These are phyloP conservation scores for Kurtzmaniella natalensis DNA, from an alignment of 1,139 yeast species.

Conservation along the genomic window DNA sequence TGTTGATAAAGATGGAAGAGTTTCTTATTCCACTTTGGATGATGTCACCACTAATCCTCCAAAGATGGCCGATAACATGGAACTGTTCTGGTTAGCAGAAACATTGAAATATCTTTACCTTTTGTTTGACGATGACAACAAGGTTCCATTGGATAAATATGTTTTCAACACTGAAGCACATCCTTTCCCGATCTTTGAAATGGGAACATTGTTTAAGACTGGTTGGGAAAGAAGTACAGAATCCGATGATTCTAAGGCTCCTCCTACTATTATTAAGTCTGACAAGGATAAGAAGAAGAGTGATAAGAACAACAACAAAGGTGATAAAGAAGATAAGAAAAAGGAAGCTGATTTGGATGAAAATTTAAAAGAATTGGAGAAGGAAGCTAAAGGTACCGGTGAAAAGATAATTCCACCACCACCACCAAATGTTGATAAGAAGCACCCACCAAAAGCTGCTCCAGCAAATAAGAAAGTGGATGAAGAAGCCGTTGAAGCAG, in stretches of 20 bases:
- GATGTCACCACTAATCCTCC: slow-evolving; percentile 65
- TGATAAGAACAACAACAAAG: no score
- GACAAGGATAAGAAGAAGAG: no score
- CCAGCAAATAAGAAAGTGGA: slow-evolving; percentile 40
- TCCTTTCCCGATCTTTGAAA: slow-evolving; percentile 72
- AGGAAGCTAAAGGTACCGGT: slow-evolving; percentile 2
- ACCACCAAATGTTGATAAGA: slow-evolving; percentile 20
- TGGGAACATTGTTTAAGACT: slow-evolving; percentile 53
- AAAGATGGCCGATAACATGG: slow-evolving; percentile 65
- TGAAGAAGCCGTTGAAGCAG: slow-evolving; percentile 33
- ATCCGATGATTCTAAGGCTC: no score
- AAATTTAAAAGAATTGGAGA: background rate
- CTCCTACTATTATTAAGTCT: no score
- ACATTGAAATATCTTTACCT: slow-evolving; percentile 85
- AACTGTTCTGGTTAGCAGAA: slow-evolving; percentile 93
- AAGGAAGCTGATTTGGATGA: no score
- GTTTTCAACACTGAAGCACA: slow-evolving; percentile 94
- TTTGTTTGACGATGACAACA: slow-evolving; percentile 63
- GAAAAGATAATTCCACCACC: slow-evolving; percentile 1
- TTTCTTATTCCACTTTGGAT: slow-evolving; percentile 61
- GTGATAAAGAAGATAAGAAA: no score
- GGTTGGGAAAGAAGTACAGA: no score
- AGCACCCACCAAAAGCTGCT: slow-evolving; percentile 39
- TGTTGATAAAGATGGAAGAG: slow-evolving; percentile 49
- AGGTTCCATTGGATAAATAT: slow-evolving; percentile 56